Conservation (phyloP, 129 eudicot species). For the Rutidosis leptorrhynchoides region DNA sequence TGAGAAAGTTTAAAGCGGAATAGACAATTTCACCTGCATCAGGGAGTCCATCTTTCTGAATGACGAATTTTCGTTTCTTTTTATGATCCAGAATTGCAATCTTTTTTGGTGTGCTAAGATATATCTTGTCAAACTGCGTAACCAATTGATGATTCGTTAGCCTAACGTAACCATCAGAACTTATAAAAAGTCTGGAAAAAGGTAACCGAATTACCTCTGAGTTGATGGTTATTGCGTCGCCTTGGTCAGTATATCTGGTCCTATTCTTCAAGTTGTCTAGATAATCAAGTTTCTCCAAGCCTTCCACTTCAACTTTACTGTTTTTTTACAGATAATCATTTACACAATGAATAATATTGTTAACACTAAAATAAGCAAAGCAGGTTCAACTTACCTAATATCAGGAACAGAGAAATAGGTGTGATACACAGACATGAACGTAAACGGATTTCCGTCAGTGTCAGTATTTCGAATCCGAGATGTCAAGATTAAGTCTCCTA, state of each 20-base stretch:
- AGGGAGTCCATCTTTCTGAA: slow-evolving; percentile 89
- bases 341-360: not conserved
- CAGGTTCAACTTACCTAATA: slow-evolving; percentile 53
- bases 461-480: slow-evolving; percentile 70
- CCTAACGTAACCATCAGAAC: not conserved
- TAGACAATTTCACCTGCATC: slow-evolving; percentile 73
- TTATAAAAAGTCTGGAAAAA: not conserved
- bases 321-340: not conserved
- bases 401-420: slow-evolving; percentile 88
- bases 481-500: slow-evolving; percentile 82
- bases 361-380: not conserved
- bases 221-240: slow-evolving; percentile 74
- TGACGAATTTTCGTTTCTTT: slow-evolving; percentile 75
- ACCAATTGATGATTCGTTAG: slow-evolving; percentile 13
- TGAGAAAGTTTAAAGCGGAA: not conserved
- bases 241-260: slow-evolving; percentile 77
- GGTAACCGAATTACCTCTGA: slow-evolving; percentile 60
- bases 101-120: slow-evolving; percentile 86
- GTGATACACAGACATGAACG: slow-evolving; percentile 81
- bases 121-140: slow-evolving; percentile 75
- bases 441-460: slow-evolving; percentile 65
- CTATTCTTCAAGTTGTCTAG: slow-evolving; percentile 74
- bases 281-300: slow-evolving; percentile 87
- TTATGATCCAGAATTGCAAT: slow-evolving; percentile 79
- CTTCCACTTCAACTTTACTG: slow-evolving; percentile 93